Conservation (phyloP, 2,329 filamentous ascomycete genomes). For the Hymenoscyphus albidus region DNA sequence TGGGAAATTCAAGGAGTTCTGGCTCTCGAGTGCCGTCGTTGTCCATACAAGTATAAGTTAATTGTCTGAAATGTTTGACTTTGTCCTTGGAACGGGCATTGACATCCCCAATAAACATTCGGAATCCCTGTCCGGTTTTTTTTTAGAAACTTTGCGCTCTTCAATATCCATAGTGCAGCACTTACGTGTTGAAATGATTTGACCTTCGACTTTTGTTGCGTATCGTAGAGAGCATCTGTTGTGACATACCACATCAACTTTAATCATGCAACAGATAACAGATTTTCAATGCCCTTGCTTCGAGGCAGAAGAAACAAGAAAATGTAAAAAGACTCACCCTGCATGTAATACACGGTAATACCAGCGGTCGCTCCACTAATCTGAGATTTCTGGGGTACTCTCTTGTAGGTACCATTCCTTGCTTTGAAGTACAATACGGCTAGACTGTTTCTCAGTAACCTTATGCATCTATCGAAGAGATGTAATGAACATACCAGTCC, state of each 20-base stretch:
- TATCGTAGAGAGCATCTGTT: conserved; percentile 31
- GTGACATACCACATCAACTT: too few relatives aligned
- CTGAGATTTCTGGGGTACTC: conserved; percentile 27
- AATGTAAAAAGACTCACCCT: neutral
- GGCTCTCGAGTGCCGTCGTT: conserved; percentile 37
- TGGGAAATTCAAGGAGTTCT: conserved; percentile 40
- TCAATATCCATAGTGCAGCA: neutral
- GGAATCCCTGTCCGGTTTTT: conserved; percentile 35
- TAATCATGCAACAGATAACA: too few relatives aligned
- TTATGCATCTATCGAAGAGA: neutral
- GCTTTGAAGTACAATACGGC: conserved; percentile 33
- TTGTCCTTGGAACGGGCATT: conserved; percentile 37
- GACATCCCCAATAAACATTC: conserved; percentile 43
- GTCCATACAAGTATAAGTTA: conserved; percentile 43
- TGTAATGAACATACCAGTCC: conserved; percentile 20
- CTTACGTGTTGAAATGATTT: conserved; percentile 39
- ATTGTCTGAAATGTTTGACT: conserved; percentile 39
- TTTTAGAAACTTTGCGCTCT: neutral
- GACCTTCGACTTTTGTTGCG: conserved; percentile 35
- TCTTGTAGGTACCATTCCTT: conserved; percentile 33
- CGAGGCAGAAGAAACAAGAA: too few relatives aligned
- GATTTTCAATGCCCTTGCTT: too few relatives aligned
- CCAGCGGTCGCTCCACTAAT: conserved; percentile 33
- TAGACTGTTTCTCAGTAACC: neutral
- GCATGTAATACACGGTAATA: conserved; percentile 39